Evolutionary conservation across 768 basidiomycete species (phyloP).

Genomic region (Candolleomyces efflorescens): DNA sequence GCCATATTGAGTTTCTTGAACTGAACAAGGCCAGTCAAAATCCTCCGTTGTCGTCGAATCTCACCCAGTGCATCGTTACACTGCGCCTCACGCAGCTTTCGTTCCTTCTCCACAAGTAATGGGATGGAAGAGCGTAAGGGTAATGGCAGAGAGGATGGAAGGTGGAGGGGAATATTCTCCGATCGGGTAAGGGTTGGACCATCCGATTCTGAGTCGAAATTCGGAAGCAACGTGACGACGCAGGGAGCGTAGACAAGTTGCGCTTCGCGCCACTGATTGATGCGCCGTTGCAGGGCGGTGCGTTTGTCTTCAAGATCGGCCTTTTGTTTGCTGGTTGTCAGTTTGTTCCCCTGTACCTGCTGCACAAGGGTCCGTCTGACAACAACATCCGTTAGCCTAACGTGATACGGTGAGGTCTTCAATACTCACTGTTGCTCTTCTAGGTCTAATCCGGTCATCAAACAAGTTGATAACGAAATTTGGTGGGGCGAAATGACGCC

Average conservation of each 20-base stretch:
- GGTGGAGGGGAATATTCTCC: neutral
- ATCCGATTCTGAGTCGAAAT: neutral
- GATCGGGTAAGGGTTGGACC: neutral
- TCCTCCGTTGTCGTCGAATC: neutral
- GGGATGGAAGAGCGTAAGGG: neutral
- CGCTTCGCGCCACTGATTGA: neutral
- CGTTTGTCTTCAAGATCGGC: slow-evolving; percentile 1
- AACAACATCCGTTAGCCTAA: neutral
- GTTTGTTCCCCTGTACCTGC: neutral
- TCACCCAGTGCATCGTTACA: neutral
- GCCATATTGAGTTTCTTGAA: neutral
- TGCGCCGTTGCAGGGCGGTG: neutral
- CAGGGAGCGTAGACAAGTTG: slow-evolving; percentile 1
- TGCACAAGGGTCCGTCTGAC: neutral
- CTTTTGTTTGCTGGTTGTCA: neutral
- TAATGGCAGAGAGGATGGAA: neutral
- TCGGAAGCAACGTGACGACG: neutral
- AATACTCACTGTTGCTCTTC: slow-evolving; percentile 17
- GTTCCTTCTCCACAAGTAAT: neutral
- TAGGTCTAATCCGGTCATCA: slow-evolving; percentile 13
- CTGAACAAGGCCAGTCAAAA: neutral
- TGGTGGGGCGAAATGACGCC: slow-evolving; percentile 8
- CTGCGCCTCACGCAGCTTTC: neutral
- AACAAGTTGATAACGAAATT: neutral
- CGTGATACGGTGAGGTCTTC: neutral